A percentile compares a stretch with the other conserved stretches of the same genome.
phyloP scores from a whole-genome alignment of 331 rosid genomes.

The Pyracantha coccinea region DNA sequence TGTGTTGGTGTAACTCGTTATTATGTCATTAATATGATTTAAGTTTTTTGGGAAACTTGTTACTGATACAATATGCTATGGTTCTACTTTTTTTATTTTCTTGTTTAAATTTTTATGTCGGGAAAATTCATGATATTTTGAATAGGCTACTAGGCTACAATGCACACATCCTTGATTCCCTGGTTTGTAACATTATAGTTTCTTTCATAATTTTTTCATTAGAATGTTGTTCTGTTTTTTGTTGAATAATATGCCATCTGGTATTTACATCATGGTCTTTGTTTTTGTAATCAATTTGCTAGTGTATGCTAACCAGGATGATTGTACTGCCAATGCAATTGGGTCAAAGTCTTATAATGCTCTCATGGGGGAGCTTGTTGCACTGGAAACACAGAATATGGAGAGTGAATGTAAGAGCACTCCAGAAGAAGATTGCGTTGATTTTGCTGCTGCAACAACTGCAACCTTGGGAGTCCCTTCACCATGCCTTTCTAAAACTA shows the following conservation, averaged over 20 bases:
- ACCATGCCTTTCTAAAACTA: constrained; percentile 70
- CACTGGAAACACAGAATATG: constrained; percentile 67
- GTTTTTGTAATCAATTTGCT: constrained; percentile 22
- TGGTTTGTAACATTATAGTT: not conserved
- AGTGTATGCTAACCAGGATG: constrained; percentile 46
- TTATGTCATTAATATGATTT: not conserved
- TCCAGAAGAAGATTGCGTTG: constrained; percentile 81
- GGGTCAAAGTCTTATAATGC: constrained; percentile 89
- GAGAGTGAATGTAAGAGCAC: constrained; percentile 30
- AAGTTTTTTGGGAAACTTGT: not conserved
- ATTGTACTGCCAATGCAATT: constrained; percentile 60
- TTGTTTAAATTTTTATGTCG: not conserved
- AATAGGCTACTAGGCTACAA: not conserved
- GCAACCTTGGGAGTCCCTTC: constrained; percentile 98
- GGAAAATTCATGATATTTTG: not conserved
- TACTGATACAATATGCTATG: not conserved
- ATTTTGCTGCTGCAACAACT: constrained; percentile 97
- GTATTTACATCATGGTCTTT: constrained; percentile 10
- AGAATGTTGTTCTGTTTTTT: not conserved
- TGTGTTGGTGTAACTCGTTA: not conserved
- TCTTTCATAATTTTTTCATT: not conserved
- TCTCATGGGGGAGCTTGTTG: constrained; percentile 88
- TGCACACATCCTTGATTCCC: not conserved
- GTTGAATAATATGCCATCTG: not conserved
- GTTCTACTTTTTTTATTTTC: not conserved